phyloP scores from a whole-genome alignment of 805 yeast species.

The Metschnikowia hibisci region DNA sequence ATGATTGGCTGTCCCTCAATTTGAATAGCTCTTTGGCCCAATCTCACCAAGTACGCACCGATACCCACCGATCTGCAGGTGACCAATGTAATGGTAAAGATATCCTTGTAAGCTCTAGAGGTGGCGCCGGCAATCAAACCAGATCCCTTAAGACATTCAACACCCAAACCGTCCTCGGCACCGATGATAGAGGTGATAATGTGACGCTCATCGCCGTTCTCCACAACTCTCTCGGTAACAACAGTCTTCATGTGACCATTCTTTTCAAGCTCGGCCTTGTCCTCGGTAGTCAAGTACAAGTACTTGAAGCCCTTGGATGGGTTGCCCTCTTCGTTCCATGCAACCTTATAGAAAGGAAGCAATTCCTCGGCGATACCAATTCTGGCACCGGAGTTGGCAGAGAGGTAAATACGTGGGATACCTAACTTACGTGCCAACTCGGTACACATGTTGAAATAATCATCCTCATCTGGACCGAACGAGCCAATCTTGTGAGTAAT shows the following conservation, averaged over 20 bases:
- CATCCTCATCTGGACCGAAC: constrained; percentile 95
- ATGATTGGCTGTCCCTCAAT: constrained; percentile 98
- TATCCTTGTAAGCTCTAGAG: constrained; percentile 94
- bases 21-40: constrained; percentile 98
- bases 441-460: constrained; percentile 86
- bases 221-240: constrained; percentile 74
- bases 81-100: constrained; percentile 94
- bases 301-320: constrained; percentile 88
- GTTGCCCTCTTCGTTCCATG: constrained; percentile 77
- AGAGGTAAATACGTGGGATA: constrained; percentile 89
- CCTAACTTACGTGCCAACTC: constrained; percentile 87
- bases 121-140: constrained; percentile 99
- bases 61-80: constrained; percentile 99
- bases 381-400: constrained; percentile 99
- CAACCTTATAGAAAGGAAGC: constrained; percentile 81
- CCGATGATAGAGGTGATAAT: constrained; percentile 85
- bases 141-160: constrained; percentile 96
- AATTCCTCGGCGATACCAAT: constrained; percentile 97
- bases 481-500: constrained; percentile 98
- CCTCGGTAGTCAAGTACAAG: constrained; percentile 74
- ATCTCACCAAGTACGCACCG: constrained; percentile 96
- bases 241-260: constrained; percentile 60
- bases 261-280: constrained; percentile 50
- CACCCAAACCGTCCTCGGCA: constrained; percentile 95
- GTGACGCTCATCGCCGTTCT: constrained; percentile 77